Evolutionary conservation across 2,329 filamentous ascomycete genomes (phyloP).

Genomic region (Coleophoma crateriformis): DNA sequence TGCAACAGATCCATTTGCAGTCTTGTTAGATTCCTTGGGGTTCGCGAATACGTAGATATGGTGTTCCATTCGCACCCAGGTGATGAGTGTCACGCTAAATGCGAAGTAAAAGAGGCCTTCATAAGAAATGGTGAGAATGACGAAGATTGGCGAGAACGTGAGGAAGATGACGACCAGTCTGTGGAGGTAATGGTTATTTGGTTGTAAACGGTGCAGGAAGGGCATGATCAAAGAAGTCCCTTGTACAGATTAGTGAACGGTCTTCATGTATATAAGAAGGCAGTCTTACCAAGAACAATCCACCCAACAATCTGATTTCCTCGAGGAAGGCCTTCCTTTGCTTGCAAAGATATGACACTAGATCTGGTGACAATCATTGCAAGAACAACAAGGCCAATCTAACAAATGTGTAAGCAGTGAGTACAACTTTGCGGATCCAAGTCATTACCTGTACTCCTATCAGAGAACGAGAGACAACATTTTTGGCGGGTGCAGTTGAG

Average conservation of each 20-base stretch:
- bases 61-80: conserved; percentile 91
- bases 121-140: conserved; percentile 95
- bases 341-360: conserved; percentile 78
- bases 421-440: neutral
- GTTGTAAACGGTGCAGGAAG: conserved; percentile 71
- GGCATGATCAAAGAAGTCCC: conserved; percentile 74
- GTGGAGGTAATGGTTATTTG: conserved; percentile 85
- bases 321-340: conserved; percentile 75
- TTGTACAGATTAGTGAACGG: conserved; percentile 25
- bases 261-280: conserved; percentile 7
- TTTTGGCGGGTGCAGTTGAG: conserved; percentile 28
- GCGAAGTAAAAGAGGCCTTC: conserved; percentile 94
- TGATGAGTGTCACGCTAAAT: conserved; percentile 75
- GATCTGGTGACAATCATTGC: conserved; percentile 83
- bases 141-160: conserved; percentile 86
- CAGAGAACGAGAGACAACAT: conserved; percentile 50
- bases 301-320: conserved; percentile 88
- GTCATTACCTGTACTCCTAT: conserved; percentile 57
- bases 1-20: conserved; percentile 10
- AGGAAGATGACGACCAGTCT: conserved; percentile 85
- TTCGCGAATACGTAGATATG: conserved; percentile 51
- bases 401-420: conserved; percentile 31
- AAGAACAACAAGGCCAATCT: conserved; percentile 69
- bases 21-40: conserved; percentile 7
- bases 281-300: conserved; percentile 61